Evolutionary conservation across 1,139 yeast species (phyloP), one percentile per base, ranked within the genome.

Genomic region (Suhomyces coccinellae): DNA sequence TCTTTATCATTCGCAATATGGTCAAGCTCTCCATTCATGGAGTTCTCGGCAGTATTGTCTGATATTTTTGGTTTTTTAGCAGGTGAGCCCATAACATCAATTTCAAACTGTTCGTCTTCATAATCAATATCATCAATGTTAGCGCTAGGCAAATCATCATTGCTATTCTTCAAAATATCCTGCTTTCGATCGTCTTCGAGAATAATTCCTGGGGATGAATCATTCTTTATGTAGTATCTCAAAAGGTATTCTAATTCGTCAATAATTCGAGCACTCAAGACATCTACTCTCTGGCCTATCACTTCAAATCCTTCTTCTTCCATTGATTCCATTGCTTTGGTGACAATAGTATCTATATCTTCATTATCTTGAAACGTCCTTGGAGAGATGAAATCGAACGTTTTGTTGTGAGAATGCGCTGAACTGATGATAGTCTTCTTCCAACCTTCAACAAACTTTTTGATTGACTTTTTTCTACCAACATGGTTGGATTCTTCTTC

Each of bases 231-330:
- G 48, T 69, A 73, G 51, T 61, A 68, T 17, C 75, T 49, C 27
- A 74, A 69, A 43, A 74, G 63, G 47, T 58, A 73, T 51, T 79
- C 79, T 50, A 87, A 78, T 60, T 89, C 96, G 54, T 85, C 88
- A 34, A 87, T 77, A 1, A 88, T 85, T 53, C 95, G 71, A 3
- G 95, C 93, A 60, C 95, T 84, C 46, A 89, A 67, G 12, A 87
- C 71, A 64, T 89, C 97, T 44, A 85, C 76, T 52, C 84, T 75
- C 3, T 72, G 72, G 6, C 74, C 73, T 14, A 71, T 62, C 13
- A 51, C 52, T 12, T 49, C 55, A 13, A 50, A 53, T 12, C 50
- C 48, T 17, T 49, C 55, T 28, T 45, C 43, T 10, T 31, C 36
- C 13, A 34, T 33, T 3, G 39, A 43, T 16, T 32, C 44, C 14